A percentile compares a stretch with the other conserved stretches of the same genome.
These are phyloP conservation scores for Catharanthus roseus DNA, from an alignment of 257 asterid genomes.

Conservation along the genomic window DNA sequence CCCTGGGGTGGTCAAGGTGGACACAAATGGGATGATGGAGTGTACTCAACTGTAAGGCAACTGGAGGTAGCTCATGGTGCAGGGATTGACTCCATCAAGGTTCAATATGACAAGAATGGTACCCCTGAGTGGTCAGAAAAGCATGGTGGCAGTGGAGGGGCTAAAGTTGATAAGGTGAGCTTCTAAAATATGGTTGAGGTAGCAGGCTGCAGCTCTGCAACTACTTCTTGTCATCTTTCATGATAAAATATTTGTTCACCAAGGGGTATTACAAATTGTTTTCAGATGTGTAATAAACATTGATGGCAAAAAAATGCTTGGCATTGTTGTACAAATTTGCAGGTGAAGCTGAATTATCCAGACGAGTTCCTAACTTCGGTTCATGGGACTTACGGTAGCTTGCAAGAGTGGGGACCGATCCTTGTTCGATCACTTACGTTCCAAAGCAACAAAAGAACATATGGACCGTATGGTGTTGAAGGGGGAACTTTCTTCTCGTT, in stretches of 20 bases:
- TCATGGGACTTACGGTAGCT: conserved; percentile 59
- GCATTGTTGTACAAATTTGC: conserved; percentile 12
- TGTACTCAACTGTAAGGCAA: conserved; percentile 44
- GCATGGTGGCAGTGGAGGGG: conserved; percentile 74
- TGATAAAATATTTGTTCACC: neutral
- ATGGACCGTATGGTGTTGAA: conserved; percentile 64
- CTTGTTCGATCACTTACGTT: conserved; percentile 57
- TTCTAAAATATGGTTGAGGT: neutral
- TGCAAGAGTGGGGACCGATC: conserved; percentile 48
- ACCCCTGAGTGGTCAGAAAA: conserved; percentile 55
- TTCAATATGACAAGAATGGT: conserved; percentile 64
- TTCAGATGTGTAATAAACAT: neutral
- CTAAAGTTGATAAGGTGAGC: conserved; percentile 48
- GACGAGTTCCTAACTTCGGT: conserved; percentile 60
- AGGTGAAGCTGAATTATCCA: conserved; percentile 63
- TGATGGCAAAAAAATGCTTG: neutral
- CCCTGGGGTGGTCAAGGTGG: conserved; percentile 90
- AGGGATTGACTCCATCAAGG: conserved; percentile 52
- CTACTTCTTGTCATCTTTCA: neutral
- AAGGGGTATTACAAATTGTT: neutral
- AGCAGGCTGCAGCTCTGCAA: neutral
- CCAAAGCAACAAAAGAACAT: conserved; percentile 50
- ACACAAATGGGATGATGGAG: conserved; percentile 72
- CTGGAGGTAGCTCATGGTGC: conserved; percentile 62
- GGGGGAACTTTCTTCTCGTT: conserved; percentile 53